phyloP scores from a whole-genome alignment of 139 green algal genomes.

The Chlorokybus atmophyticus region DNA sequence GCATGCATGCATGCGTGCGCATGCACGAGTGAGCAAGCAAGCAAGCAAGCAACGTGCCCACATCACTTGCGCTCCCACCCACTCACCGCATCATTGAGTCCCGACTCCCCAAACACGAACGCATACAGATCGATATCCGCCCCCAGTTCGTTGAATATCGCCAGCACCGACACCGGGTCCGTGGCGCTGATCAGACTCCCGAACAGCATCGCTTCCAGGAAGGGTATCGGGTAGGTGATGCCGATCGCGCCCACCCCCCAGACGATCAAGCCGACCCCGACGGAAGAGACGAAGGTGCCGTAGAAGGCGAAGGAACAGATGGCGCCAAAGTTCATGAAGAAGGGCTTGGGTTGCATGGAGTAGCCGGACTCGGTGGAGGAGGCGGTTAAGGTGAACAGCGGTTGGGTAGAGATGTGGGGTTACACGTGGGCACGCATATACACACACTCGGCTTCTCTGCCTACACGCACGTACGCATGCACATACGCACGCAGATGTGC shows the following conservation, averaged over 20 bases:
- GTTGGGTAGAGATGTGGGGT: too few relatives aligned
- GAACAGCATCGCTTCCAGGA: constrained; percentile 26
- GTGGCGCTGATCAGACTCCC: constrained; percentile 53
- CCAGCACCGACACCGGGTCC: constrained; percentile 51
- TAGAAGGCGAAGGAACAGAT: constrained; percentile 48
- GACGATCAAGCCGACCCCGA: constrained; percentile 51
- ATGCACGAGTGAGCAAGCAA: neutral
- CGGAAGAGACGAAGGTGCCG: constrained; percentile 42
- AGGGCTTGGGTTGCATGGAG: constrained; percentile 5
- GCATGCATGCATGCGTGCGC: neutral
- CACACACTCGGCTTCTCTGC: too few relatives aligned
- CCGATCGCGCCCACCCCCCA: constrained; percentile 30
- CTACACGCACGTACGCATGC: too few relatives aligned
- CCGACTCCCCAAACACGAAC: constrained; percentile 71
- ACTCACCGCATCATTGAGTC: constrained; percentile 65
- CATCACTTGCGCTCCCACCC: neutral
- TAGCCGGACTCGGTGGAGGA: neutral
- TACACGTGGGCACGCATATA: too few relatives aligned
- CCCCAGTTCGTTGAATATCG: constrained; percentile 26
- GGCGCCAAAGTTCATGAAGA: constrained; percentile 50
- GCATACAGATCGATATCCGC: constrained; percentile 7
- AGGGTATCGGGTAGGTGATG: constrained; percentile 9
- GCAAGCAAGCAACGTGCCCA: neutral
- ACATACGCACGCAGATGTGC: too few relatives aligned
- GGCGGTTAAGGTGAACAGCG: too few relatives aligned